These are phyloP conservation scores for Camelina neglecta DNA, from an alignment of 345 rosid species.

Conservation along the genomic window DNA sequence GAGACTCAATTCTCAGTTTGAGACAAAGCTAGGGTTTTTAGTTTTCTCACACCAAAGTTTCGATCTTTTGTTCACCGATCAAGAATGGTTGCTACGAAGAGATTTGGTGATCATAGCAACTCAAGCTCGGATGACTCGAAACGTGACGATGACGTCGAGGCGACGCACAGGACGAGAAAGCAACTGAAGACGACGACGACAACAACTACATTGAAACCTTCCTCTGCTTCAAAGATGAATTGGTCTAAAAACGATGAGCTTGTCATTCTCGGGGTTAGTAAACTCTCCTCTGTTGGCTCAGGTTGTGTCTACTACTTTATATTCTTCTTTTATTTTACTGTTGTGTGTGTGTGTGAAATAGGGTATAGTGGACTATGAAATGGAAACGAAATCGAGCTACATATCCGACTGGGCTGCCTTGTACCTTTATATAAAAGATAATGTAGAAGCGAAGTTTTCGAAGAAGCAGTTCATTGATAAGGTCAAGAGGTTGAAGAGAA, in stretches of 20 bases:
- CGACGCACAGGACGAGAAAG: conserved; percentile 11
- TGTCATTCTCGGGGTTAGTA: conserved; percentile 24
- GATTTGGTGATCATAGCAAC: not conserved
- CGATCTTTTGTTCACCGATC: not conserved
- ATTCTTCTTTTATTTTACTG: not conserved
- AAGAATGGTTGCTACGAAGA: conserved; percentile 1
- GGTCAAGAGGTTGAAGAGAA: conserved; percentile 22
- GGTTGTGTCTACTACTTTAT: not conserved
- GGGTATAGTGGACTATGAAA: conserved; percentile 34
- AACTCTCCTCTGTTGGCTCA: not conserved
- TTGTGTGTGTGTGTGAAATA: not conserved
- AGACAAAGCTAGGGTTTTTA: conserved; percentile 4
- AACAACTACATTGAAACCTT: not conserved
- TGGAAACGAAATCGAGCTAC: not conserved
- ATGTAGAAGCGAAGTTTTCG: not conserved
- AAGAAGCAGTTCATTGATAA: conserved; percentile 23
- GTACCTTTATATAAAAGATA: not conserved
- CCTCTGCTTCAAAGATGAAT: not conserved
- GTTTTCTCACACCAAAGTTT: not conserved
- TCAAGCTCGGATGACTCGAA: conserved; percentile 10
- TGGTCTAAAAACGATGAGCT: conserved; percentile 35
- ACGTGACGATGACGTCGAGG: not conserved
- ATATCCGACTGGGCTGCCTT: conserved; percentile 11
- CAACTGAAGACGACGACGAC: not conserved
- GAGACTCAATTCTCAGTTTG: not conserved